Conservation (phyloP, 2,329 filamentous ascomycete species). For the Fusarium tupiense region DNA sequence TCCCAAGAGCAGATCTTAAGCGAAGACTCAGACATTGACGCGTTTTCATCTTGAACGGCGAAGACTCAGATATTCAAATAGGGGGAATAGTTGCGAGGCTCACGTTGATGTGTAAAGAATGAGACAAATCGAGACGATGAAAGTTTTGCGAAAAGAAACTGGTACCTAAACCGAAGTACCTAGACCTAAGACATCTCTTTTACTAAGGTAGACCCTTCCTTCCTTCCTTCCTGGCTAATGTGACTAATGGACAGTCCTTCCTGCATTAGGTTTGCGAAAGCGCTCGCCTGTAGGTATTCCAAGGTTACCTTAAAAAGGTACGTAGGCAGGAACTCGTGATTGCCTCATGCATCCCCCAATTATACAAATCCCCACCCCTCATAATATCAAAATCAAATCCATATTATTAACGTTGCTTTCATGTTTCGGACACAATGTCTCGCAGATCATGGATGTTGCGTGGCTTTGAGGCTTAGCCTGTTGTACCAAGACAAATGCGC, state of each 20-base stretch:
- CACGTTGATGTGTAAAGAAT: background rate
- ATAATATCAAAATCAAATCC: background rate
- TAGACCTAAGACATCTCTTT: constrained; percentile 7
- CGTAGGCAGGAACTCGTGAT: background rate
- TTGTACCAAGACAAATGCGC: background rate
- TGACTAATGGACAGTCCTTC: background rate
- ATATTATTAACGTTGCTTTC: background rate
- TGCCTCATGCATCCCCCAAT: background rate
- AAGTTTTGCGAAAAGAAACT: background rate
- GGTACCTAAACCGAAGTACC: background rate
- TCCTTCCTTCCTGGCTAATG: background rate
- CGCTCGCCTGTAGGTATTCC: background rate
- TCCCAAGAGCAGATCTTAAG: background rate
- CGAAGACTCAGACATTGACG: background rate
- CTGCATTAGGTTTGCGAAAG: background rate
- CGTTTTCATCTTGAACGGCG: background rate
- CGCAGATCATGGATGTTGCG: background rate
- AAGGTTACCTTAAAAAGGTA: background rate
- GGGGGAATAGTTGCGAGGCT: constrained; percentile 27
- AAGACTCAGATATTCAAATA: background rate
- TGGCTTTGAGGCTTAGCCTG: background rate
- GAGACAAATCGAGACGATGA: constrained; percentile 15
- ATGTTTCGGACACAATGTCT: constrained; percentile 3
- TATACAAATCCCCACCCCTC: background rate
- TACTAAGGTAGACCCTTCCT: background rate